Percentiles rank a stretch among this genome's conserved stretches.
Conservation (phyloP, 495 filamentous ascomycete genomes). For the Copromyces sp. region DNA sequence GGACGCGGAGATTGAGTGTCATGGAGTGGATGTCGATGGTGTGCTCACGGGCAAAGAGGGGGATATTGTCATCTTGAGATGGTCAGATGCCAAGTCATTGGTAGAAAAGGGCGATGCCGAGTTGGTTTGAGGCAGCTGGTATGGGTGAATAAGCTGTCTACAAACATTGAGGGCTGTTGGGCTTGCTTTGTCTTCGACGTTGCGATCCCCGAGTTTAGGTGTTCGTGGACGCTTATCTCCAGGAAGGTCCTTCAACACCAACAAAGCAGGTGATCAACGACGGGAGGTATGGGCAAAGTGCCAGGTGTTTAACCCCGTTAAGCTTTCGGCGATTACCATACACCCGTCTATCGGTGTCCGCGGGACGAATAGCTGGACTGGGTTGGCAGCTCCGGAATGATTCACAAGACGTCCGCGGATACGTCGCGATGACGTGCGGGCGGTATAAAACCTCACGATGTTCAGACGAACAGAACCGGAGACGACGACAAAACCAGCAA, state of each 20-base stretch:
- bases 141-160: not conserved
- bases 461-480: not conserved
- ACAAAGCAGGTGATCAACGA: not conserved
- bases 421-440: not conserved
- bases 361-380: not conserved
- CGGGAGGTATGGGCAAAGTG: not conserved
- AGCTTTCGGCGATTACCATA: not conserved
- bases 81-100: constrained; percentile 65
- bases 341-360: not conserved
- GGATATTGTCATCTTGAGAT: constrained; percentile 80
- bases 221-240: not conserved
- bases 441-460: not conserved
- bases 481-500: not conserved
- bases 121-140: constrained; percentile 48
- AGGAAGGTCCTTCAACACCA: not conserved
- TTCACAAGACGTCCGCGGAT: not conserved
- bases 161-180: not conserved
- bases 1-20: constrained; percentile 43
- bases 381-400: not conserved
- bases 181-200: not conserved
- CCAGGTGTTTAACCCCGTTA: not conserved
- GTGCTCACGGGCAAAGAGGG: constrained; percentile 57
- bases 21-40: constrained; percentile 49
- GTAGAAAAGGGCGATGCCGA: constrained; percentile 71
- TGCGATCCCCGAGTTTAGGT: not conserved